These are phyloP conservation scores for Ephemerocybe angulata DNA, from an alignment of 768 basidiomycete species.

Conservation along the genomic window DNA sequence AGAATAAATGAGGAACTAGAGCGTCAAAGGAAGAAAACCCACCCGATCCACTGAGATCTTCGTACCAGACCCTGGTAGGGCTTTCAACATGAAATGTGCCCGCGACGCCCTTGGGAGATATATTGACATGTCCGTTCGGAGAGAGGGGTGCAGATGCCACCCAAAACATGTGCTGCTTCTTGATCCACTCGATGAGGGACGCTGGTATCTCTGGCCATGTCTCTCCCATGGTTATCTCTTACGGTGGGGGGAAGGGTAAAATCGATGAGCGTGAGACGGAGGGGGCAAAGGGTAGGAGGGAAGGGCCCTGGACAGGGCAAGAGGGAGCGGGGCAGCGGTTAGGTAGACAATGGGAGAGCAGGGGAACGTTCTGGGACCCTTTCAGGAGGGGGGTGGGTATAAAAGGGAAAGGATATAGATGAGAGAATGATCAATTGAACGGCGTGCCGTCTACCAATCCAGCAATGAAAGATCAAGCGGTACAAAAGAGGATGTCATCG, in stretches of 20 bases:
- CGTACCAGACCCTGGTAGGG: conserved; percentile 62
- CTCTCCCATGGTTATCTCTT: conserved; percentile 45
- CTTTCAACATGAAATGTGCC: conserved; percentile 60
- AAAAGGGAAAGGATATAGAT: not conserved
- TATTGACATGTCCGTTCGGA: conserved; percentile 56
- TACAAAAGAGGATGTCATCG: conserved; percentile 1
- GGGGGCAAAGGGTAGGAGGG: not conserved
- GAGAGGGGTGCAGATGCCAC: conserved; percentile 64
- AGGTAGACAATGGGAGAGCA: conserved; percentile 75
- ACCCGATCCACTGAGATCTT: conserved; percentile 72
- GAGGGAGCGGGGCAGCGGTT: conserved; percentile 29
- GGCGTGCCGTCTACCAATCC: conserved; percentile 2
- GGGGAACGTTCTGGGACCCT: conserved; percentile 63
- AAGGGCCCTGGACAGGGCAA: not conserved
- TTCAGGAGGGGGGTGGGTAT: conserved; percentile 65
- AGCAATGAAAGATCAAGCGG: conserved; percentile 4
- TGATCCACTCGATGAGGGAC: conserved; percentile 52
- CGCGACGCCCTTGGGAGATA: conserved; percentile 62
- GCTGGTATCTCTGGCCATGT: conserved; percentile 55
- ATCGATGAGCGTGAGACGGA: not conserved
- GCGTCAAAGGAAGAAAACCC: conserved; percentile 15
- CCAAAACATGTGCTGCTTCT: conserved; percentile 66
- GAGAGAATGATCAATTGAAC: conserved; percentile 1
- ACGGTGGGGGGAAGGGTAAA: not conserved
- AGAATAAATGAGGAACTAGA: not conserved